Evolutionary conservation across 2,329 filamentous ascomycete genomes (phyloP), one percentile per base, ranked within the genome.

Genomic region (Seiridium unicorne): DNA sequence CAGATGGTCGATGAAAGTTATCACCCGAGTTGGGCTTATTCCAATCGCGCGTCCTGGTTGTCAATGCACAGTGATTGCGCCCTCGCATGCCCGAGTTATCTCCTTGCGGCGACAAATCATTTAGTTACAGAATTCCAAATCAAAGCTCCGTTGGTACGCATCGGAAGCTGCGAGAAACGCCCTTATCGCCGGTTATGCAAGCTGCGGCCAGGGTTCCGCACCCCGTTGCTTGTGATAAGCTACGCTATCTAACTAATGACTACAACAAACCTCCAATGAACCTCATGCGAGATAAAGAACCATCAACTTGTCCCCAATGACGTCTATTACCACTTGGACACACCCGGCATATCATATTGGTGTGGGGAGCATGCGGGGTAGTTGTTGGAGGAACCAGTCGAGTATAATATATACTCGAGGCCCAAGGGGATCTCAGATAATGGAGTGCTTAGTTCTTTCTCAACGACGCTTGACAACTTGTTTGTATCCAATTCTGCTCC

Each of bases 291-390:
- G 40, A 53, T 53, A 49, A 34, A 34, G 40, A 40, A 10, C 36
- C 18, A 13, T 13, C 42, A 51, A 26, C 40, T 31, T 26, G n/a
- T n/a, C 13, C 40, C 35, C 47, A 26, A 58, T 53, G 47, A 58
- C 56, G 56, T 58, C 56, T 58, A 13, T 18, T 53, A 38, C 40
- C 36, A 8, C 32, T 40, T 8, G 42, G 9, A 18, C 42, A 9
- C 10, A 26, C 11, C 31, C 49, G 42, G 56, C 56, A 44, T 58
- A 51, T 51, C 47, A 13, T 7, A 42, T 42, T 7, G 34, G 36
- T 36, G 47, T 46, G 48, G 56, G 56, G 56, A 44, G 47, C n/a
- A 34, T 53, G 56, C 56, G 56, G 56, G 56, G 56, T 58, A 58
- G 49, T 35, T 51, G 11, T 35, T 31, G 3, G 6, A n/a, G 11